Percentiles rank a stretch among this genome's conserved stretches.
These are phyloP conservation scores for Ulota crispa DNA, from an alignment of 225 moss, liverwort and hornwort genomes.

Conservation along the genomic window DNA sequence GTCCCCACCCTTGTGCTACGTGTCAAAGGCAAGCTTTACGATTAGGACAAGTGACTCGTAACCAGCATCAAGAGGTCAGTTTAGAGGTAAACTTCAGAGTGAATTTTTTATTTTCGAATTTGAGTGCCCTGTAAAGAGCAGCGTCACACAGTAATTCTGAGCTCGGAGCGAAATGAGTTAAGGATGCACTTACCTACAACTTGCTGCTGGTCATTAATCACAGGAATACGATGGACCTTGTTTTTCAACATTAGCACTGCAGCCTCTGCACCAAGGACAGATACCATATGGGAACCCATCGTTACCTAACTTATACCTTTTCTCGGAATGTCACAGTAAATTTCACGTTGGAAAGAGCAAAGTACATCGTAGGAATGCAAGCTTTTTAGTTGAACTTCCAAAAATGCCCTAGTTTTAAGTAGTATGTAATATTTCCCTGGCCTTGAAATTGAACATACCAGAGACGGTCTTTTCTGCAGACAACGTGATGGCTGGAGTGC, in stretches of 20 bases:
- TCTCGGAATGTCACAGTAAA: neutral
- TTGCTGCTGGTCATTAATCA: constrained; percentile 65
- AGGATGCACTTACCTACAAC: constrained; percentile 64
- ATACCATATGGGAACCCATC: neutral
- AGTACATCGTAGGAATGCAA: neutral
- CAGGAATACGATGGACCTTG: constrained; percentile 84
- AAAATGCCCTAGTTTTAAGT: neutral
- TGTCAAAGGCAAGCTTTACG: neutral
- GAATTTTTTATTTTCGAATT: neutral
- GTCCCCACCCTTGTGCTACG: neutral
- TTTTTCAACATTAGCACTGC: constrained; percentile 91
- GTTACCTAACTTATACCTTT: neutral
- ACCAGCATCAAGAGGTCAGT: neutral
- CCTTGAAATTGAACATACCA: constrained; percentile 27
- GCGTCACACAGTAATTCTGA: neutral
- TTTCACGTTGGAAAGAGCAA: neutral
- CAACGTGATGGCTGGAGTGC: constrained; percentile 52
- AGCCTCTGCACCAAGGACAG: constrained; percentile 53
- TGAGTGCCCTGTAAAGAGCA: neutral
- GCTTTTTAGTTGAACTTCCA: neutral
- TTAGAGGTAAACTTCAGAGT: neutral
- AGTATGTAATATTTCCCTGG: neutral
- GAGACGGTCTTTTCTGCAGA: constrained; percentile 48
- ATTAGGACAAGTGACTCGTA: neutral
- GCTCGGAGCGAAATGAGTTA: neutral